Evolutionary conservation across 495 filamentous ascomycete species (phyloP), one percentile per base, ranked within the genome.

Genomic region (Cladorrhinum samala): DNA sequence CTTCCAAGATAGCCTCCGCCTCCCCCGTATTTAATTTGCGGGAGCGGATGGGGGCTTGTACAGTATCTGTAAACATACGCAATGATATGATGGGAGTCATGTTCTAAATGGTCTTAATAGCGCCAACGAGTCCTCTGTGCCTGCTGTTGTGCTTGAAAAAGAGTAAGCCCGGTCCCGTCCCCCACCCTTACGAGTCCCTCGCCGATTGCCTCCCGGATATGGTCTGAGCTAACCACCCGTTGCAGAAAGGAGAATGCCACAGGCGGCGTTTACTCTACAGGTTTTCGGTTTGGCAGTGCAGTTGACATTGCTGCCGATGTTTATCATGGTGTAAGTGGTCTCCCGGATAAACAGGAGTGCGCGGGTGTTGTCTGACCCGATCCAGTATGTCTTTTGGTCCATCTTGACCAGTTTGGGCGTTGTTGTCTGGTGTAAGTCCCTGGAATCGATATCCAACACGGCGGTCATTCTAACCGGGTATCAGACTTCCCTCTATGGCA

Each of bases 401-500:
- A 85, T 89, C 58, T 76, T 95, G 56, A 99, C 94, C 52, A 86
- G 88, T 47, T 76, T 99, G 47, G 89, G 87, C 37, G 75, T 97
- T 24, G 76, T 86, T 33, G 84, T 97, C 21, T 99, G 94, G 94
- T 99, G 88, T 92, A 81, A 80, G 88, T 68, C n/a, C n/a, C n/a
- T n/a, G n/a, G n/a, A n/a, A n/a, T n/a, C n/a, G n/a, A n/a, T n/a
- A n/a, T n/a, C n/a, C n/a, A n/a, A n/a, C n/a, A n/a, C n/a, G n/a
- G n/a, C n/a, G n/a, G n/a, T n/a, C n/a, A 18, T 1, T 13, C 41
- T 45, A 37, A 45, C 41, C 19, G 39, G 4, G 30, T n/a, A 3
- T 2, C 55, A 91, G 88, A 95, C 66, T 99, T 99, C 64, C 93
- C 93, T 14, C 80, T 99, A n/a, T 99, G 94, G 94, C 83, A 96